Evolutionary conservation across 495 filamentous ascomycete species (phyloP).

Genomic region (Xylaria palmicola): DNA sequence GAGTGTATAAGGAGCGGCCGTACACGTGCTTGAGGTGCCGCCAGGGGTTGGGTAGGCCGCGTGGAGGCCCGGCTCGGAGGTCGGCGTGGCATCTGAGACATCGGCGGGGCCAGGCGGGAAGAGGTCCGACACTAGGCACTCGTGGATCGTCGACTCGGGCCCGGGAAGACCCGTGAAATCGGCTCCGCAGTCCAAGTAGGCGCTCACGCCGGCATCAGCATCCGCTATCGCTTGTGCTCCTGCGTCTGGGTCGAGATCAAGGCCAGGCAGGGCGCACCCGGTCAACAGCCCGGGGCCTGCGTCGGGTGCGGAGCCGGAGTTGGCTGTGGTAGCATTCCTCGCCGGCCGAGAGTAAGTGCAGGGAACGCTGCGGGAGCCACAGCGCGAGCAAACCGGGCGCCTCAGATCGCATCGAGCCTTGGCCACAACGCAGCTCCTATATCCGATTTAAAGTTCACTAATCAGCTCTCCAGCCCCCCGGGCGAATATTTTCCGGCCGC

Average conservation of each 20-base stretch:
- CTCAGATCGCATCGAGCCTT: slow-evolving; percentile 41
- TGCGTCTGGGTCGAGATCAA: background rate
- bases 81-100: background rate
- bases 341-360: slow-evolving; percentile 31
- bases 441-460: background rate
- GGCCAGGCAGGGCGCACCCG: background rate
- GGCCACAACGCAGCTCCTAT: slow-evolving; percentile 31
- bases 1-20: background rate
- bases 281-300: too few species aligned
- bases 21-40: background rate
- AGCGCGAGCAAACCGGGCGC: slow-evolving; percentile 40
- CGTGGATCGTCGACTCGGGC: background rate
- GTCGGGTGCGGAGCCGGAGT: background rate
- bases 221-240: background rate
- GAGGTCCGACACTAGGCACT: background rate
- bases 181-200: background rate
- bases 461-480: background rate
- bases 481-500: background rate
- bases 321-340: background rate
- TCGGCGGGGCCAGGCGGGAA: background rate
- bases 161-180: slow-evolving; percentile 1
- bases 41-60: background rate
- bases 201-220: background rate
- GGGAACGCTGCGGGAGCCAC: slow-evolving; percentile 23
- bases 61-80: background rate